phyloP scores from a whole-genome alignment of 306 rosid genomes.

The Cicer cuneatum region DNA sequence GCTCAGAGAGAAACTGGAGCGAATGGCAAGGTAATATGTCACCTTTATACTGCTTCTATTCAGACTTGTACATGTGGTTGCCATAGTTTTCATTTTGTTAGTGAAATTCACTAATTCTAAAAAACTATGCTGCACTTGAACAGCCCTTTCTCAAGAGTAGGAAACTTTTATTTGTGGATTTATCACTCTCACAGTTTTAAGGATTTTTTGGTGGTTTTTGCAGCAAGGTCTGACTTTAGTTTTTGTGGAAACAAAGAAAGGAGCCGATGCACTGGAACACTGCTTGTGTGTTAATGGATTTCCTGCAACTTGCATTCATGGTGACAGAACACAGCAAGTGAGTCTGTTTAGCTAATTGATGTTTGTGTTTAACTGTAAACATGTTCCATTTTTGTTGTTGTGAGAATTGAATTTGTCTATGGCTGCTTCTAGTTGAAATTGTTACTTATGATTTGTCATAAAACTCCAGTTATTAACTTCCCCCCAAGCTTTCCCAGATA shows the following conservation, averaged over 20 bases:
- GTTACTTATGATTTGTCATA: background rate
- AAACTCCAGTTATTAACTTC: background rate
- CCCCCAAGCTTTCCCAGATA: slow-evolving; percentile 27
- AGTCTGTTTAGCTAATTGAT: slow-evolving; percentile 38
- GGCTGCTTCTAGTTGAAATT: slow-evolving; percentile 34
- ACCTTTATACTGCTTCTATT: slow-evolving; percentile 23
- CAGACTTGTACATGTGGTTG: slow-evolving; percentile 26
- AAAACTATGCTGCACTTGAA: slow-evolving; percentile 16
- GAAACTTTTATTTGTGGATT: slow-evolving; percentile 23
- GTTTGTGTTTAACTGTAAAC: slow-evolving; percentile 20
- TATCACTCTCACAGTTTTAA: slow-evolving; percentile 32
- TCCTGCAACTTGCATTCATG: slow-evolving; percentile 97
- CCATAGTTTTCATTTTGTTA: slow-evolving; percentile 17
- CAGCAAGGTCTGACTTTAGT: slow-evolving; percentile 95
- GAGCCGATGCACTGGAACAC: slow-evolving; percentile 93
- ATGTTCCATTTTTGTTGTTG: background rate
- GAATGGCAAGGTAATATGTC: slow-evolving; percentile 69
- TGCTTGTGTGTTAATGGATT: slow-evolving; percentile 86
- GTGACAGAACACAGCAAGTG: slow-evolving; percentile 96
- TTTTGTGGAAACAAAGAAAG: slow-evolving; percentile 98
- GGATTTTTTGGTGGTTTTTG: slow-evolving; percentile 41
- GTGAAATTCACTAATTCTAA: slow-evolving; percentile 11
- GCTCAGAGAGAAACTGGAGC: slow-evolving; percentile 86
- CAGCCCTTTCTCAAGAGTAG: slow-evolving; percentile 13
- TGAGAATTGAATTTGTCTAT: slow-evolving; percentile 26